phyloP scores from a whole-genome alignment of 257 asterid species.

The Fraxinus excelsior region DNA sequence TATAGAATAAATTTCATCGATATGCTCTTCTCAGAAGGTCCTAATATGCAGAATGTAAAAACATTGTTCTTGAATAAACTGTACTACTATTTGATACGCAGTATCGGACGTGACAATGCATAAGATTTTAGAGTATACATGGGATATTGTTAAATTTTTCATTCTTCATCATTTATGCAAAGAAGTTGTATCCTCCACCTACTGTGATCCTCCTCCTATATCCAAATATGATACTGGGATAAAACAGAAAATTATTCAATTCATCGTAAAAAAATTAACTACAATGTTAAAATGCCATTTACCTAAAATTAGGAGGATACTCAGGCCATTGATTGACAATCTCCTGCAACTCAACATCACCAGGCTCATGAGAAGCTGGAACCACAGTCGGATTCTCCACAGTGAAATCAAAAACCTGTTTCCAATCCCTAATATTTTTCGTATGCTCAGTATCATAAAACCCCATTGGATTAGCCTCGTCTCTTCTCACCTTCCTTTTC shows the following conservation, averaged over 20 bases:
- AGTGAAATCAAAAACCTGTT: constrained; percentile 43
- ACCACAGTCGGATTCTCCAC: constrained; percentile 27
- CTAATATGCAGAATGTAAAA: not conserved
- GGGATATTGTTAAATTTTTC: too few species aligned
- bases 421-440: constrained; percentile 51
- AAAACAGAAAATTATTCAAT: too few species aligned
- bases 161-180: too few species aligned
- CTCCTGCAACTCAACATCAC: constrained; percentile 30
- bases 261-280: too few species aligned
- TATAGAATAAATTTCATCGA: not conserved
- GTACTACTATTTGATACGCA: too few species aligned
- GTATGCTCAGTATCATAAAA: constrained; percentile 47
- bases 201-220: too few species aligned
- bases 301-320: constrained; percentile 41
- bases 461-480: constrained; percentile 35
- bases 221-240: too few species aligned
- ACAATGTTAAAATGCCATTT: not conserved
- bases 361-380: constrained; percentile 42
- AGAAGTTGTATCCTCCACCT: too few species aligned
- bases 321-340: constrained; percentile 38
- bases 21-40: not conserved
- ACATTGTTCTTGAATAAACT: not conserved
- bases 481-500: constrained; percentile 37
- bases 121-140: too few species aligned
- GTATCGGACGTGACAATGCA: too few species aligned